Percentiles rank a stretch among this genome's conserved stretches.
phyloP scores from a whole-genome alignment of 768 basidiomycete genomes.

The Termitomyces sp. region DNA sequence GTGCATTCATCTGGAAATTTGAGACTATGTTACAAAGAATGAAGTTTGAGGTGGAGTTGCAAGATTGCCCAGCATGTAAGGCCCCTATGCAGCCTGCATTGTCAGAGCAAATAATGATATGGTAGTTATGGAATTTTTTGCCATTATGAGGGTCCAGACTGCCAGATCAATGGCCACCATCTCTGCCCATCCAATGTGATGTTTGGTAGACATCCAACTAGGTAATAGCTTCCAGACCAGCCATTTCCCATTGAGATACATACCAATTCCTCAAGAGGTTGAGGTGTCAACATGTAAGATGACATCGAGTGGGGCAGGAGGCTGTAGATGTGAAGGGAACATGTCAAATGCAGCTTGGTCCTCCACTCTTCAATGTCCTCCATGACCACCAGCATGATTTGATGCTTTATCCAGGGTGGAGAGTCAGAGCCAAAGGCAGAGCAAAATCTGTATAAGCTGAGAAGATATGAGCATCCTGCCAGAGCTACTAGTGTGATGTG shows the following conservation, averaged over 20 bases:
- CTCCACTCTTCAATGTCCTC: background rate
- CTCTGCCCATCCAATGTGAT: background rate
- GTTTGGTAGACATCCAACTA: background rate
- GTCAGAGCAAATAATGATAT: too few relatives aligned
- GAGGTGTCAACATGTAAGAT: slow-evolving; percentile 26
- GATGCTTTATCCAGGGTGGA: background rate
- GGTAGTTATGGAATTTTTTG: too few relatives aligned
- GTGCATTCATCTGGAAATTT: too few relatives aligned
- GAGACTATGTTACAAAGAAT: too few relatives aligned
- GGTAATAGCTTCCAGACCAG: slow-evolving; percentile 21
- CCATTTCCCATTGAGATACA: slow-evolving; percentile 21
- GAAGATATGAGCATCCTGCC: background rate
- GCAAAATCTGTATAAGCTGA: background rate
- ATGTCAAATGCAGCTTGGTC: background rate
- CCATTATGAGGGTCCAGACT: too few relatives aligned
- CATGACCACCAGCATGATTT: background rate
- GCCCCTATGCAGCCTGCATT: too few relatives aligned
- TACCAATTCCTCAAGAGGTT: too few relatives aligned
- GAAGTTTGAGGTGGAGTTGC: too few relatives aligned
- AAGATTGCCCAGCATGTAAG: too few relatives aligned
- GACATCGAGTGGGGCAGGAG: slow-evolving; percentile 4
- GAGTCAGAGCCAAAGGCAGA: background rate
- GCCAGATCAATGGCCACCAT: too few relatives aligned
- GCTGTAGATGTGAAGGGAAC: slow-evolving; percentile 5
- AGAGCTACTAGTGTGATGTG: background rate